Conservation (phyloP, 208 protist species). For the Phytomonas sp. region DNA sequence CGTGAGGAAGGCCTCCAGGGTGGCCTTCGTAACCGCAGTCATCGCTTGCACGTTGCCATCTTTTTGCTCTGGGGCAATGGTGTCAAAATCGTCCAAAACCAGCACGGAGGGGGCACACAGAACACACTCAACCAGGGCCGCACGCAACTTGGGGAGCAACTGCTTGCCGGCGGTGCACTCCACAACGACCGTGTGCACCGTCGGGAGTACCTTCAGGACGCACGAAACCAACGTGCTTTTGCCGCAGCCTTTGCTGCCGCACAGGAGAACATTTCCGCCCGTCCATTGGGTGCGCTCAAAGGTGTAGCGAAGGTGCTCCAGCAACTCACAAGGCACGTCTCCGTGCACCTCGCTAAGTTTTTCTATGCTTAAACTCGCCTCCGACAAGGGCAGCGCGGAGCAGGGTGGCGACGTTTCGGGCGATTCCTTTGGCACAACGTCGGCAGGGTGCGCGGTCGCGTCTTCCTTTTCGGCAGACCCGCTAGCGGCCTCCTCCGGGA, state of each 20-base stretch:
- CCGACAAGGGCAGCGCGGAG: background rate
- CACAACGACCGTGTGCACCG: slow-evolving; percentile 50
- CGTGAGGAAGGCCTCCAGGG: slow-evolving; percentile 45
- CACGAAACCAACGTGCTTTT: slow-evolving; percentile 57
- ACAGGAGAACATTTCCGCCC: slow-evolving; percentile 67
- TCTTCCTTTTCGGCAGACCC: slow-evolving; percentile 2
- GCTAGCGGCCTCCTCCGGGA: slow-evolving; percentile 21
- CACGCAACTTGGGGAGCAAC: slow-evolving; percentile 32
- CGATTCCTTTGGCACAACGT: background rate
- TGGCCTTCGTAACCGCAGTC: slow-evolving; percentile 44
- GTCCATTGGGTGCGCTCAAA: slow-evolving; percentile 17
- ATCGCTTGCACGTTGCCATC: slow-evolving; percentile 57
- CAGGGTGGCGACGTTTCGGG: background rate
- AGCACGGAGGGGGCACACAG: slow-evolving; percentile 74
- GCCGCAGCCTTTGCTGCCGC: slow-evolving; percentile 76
- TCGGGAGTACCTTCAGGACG: slow-evolving; percentile 30
- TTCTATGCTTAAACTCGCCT: slow-evolving; percentile 15
- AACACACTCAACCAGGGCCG: slow-evolving; percentile 50
- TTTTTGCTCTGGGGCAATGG: slow-evolving; percentile 63
- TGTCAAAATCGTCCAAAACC: slow-evolving; percentile 83
- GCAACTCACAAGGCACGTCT: slow-evolving; percentile 31
- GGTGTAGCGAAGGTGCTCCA: slow-evolving; percentile 26
- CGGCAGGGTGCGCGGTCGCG: background rate
- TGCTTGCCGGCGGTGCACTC: slow-evolving; percentile 44
- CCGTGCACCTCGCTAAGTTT: slow-evolving; percentile 50